phyloP scores from a whole-genome alignment of 371 early-diverging fungal species.

The Mucor indicus region DNA sequence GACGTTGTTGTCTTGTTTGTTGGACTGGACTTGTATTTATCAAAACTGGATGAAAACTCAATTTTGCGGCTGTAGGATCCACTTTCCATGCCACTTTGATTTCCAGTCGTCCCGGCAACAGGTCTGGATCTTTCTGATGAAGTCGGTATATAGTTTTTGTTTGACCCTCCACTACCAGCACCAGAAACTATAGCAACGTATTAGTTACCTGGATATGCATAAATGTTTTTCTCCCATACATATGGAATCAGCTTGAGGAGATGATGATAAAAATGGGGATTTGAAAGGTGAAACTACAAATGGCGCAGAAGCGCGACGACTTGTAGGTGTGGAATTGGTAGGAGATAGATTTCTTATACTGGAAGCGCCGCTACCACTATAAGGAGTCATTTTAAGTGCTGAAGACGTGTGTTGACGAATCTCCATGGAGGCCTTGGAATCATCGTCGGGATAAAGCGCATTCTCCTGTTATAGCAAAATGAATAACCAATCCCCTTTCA shows the following conservation, averaged over 20 bases:
- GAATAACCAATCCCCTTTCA: too few species aligned
- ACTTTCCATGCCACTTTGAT: too few species aligned
- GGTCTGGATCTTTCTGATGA: background rate
- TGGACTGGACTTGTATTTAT: slow-evolving; percentile 29
- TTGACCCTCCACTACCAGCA: slow-evolving; percentile 3
- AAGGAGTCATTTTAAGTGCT: too few species aligned
- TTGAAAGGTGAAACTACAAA: slow-evolving; percentile 69
- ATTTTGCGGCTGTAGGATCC: slow-evolving; percentile 26
- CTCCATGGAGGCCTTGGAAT: background rate
- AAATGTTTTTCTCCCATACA: too few species aligned
- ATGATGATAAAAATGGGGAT: slow-evolving; percentile 67
- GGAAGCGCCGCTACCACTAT: background rate
- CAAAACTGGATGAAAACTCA: slow-evolving; percentile 37
- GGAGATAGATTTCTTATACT: background rate
- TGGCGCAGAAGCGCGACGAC: slow-evolving; percentile 16
- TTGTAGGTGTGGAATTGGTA: background rate
- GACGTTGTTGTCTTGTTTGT: background rate
- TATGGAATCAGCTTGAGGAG: slow-evolving; percentile 40
- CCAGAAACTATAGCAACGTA: slow-evolving; percentile 19
- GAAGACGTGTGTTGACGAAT: background rate
- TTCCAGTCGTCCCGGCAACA: too few species aligned
- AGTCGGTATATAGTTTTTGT: slow-evolving; percentile 1
- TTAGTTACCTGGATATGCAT: too few species aligned
- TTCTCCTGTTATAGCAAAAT: too few species aligned
- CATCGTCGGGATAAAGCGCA: too few species aligned